Conservation (phyloP, 306 rosid species). For the Parietaria judaica region DNA sequence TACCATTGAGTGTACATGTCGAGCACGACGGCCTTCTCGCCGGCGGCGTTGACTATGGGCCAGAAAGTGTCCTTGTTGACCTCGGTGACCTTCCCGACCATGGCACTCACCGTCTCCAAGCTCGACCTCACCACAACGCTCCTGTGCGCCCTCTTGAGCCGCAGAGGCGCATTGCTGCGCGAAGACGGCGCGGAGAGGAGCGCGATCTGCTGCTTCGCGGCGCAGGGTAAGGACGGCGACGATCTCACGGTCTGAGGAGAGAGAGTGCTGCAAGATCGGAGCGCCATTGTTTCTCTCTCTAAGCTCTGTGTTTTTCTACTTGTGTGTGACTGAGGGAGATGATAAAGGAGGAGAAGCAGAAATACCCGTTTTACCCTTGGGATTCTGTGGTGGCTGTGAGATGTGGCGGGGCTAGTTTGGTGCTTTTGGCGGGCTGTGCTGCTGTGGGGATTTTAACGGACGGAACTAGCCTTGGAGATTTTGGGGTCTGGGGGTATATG, state of each 20-base stretch:
- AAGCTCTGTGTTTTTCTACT: background rate
- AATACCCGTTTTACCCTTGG: conserved; percentile 20
- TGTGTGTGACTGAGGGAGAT: background rate
- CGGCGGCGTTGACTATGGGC: conserved; percentile 94
- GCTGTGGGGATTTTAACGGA: background rate
- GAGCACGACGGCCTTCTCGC: conserved; percentile 78
- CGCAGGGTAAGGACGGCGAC: conserved; percentile 18
- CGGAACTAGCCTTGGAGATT: background rate
- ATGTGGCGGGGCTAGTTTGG: background rate
- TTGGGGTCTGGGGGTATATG: background rate
- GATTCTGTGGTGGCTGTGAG: conserved; percentile 2
- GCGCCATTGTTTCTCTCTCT: conserved; percentile 39
- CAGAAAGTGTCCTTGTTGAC: conserved; percentile 91
- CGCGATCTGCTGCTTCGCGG: conserved; percentile 30
- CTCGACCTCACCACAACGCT: conserved; percentile 38
- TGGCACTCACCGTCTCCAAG: conserved; percentile 63
- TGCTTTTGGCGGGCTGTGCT: background rate
- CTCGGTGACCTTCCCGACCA: conserved; percentile 78
- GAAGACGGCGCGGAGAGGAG: conserved; percentile 5
- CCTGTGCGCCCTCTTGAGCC: conserved; percentile 9
- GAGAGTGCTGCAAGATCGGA: conserved; percentile 32
- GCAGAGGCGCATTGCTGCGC: conserved; percentile 21
- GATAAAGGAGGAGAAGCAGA: background rate
- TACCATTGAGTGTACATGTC: conserved; percentile 99
- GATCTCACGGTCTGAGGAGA: conserved; percentile 30